phyloP scores from a whole-genome alignment of 805 yeast species.

The Candida tibetensis region DNA sequence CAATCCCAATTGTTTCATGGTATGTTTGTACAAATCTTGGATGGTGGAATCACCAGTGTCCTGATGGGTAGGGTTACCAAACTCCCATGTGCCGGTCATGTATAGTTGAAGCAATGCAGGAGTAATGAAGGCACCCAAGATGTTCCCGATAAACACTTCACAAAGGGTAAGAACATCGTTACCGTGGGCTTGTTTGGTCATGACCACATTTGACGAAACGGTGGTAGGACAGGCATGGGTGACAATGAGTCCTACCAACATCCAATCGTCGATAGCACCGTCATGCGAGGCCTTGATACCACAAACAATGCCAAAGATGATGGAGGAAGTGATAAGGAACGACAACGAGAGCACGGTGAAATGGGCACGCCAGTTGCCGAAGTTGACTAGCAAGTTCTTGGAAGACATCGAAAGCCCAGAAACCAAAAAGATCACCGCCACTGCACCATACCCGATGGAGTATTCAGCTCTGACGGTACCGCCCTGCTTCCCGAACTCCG shows the following conservation, averaged over 20 bases:
- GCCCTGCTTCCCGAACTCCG: slow-evolving; percentile 79
- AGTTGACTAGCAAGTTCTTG: slow-evolving; percentile 55
- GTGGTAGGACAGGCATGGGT: slow-evolving; percentile 91
- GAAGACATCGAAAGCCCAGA: slow-evolving; percentile 80
- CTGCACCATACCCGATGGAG: slow-evolving; percentile 81
- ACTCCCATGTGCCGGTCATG: slow-evolving; percentile 56
- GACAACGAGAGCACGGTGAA: slow-evolving; percentile 62
- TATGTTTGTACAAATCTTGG: slow-evolving; percentile 59
- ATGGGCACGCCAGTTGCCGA: slow-evolving; percentile 82
- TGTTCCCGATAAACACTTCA: slow-evolving; percentile 82
- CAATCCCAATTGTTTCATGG: slow-evolving; percentile 84
- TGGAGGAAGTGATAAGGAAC: slow-evolving; percentile 67
- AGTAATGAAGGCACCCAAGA: slow-evolving; percentile 82
- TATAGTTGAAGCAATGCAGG: slow-evolving; percentile 82
- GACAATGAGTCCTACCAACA: slow-evolving; percentile 75
- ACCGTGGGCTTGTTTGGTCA: slow-evolving; percentile 86
- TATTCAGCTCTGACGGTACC: slow-evolving; percentile 75
- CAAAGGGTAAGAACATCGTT: slow-evolving; percentile 74
- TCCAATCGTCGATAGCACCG: slow-evolving; percentile 65
- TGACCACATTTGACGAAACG: slow-evolving; percentile 86
- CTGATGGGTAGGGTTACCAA: slow-evolving; percentile 67
- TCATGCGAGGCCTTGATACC: slow-evolving; percentile 62
- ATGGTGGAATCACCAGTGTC: slow-evolving; percentile 51
- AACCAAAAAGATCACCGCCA: slow-evolving; percentile 77
- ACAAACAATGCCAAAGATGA: slow-evolving; percentile 68